Evolutionary conservation across 2,329 filamentous ascomycete genomes (phyloP), one percentile per base, ranked within the genome.

Genomic region (Fusarium bactridioides): DNA sequence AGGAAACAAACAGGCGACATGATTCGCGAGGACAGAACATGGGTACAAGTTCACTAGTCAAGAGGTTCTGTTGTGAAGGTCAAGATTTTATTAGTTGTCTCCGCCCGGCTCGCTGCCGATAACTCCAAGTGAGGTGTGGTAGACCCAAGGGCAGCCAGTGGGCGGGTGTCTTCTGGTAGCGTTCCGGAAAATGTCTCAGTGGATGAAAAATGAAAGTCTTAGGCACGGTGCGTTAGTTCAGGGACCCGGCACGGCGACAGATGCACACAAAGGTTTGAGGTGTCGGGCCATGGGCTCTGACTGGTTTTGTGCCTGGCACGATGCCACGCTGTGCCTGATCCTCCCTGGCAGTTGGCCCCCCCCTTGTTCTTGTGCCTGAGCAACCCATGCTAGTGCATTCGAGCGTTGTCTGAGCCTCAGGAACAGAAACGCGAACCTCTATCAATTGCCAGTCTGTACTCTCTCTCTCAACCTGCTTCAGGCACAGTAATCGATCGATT

Each of bases 161-260:
- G 25, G 41, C 55, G 64, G 64, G 35, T 38, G 47, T 23, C 40
- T 31, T 54, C 41, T 41, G 27, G 66, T 57, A 48, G 63, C 6
- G 55, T 57, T 69, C 64, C 61, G 64, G 60, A 76, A 77, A 77
- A 77, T 77, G 71, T 74, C 73, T 77, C 75, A 76, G 60, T 61
- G 38, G 58, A 66, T 73, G 64, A 45, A 29, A 19, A 35, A 9
- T 47, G 15, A 43, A 45, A 38, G 53, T 65, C 65, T 64, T 64
- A 74, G 75, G 75, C 75, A 77, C 75, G 71, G 69, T 77, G 73
- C 73, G 70, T 77, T 77, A 77, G 75, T 74, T 74, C 74, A 74
- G 72, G 74, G 74, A 72, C 75, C 75, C 55, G 43, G 51, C 61
- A 74, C 43, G 38, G 65, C 67, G 57, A 68, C 67, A 73, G 66